phyloP scores from a whole-genome alignment of 2,329 filamentous ascomycete species.

The Pseudocercospora macadamiae region DNA sequence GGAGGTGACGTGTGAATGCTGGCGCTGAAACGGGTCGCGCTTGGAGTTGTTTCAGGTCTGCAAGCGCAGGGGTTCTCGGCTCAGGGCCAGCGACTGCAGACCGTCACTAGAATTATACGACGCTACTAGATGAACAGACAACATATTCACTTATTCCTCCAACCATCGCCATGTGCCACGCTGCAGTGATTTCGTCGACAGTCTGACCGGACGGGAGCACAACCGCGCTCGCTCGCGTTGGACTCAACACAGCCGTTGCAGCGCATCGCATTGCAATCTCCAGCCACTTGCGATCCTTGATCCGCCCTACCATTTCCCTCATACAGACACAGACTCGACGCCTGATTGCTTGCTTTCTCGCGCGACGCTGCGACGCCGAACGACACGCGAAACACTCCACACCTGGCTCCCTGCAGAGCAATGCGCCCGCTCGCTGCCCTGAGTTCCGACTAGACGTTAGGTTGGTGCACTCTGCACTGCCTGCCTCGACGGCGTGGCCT shows the following conservation, averaged over 20 bases:
- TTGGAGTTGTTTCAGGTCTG: neutral
- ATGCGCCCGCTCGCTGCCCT: neutral
- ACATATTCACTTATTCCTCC: too few relatives aligned
- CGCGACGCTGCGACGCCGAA: neutral
- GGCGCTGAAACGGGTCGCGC: too few relatives aligned
- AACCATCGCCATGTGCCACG: too few relatives aligned
- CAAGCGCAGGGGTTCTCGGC: neutral
- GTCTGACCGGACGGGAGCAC: too few relatives aligned
- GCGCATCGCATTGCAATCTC: neutral
- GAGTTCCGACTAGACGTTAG: neutral
- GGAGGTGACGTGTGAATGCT: too few relatives aligned
- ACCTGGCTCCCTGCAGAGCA: neutral
- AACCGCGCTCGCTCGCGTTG: too few relatives aligned
- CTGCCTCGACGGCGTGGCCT: slow-evolving; percentile 2
- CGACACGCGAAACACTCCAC: neutral
- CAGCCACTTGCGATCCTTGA: neutral
- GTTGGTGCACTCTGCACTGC: too few relatives aligned
- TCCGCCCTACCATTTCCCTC: neutral
- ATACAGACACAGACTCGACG: neutral
- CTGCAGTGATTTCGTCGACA: too few relatives aligned
- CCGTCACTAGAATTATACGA: neutral
- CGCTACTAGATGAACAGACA: too few relatives aligned
- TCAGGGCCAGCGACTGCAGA: neutral
- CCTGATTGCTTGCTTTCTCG: neutral
- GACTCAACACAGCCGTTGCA: neutral